These are phyloP conservation scores for Penicillium paneum DNA, from an alignment of 2,329 filamentous ascomycete species.

Conservation along the genomic window DNA sequence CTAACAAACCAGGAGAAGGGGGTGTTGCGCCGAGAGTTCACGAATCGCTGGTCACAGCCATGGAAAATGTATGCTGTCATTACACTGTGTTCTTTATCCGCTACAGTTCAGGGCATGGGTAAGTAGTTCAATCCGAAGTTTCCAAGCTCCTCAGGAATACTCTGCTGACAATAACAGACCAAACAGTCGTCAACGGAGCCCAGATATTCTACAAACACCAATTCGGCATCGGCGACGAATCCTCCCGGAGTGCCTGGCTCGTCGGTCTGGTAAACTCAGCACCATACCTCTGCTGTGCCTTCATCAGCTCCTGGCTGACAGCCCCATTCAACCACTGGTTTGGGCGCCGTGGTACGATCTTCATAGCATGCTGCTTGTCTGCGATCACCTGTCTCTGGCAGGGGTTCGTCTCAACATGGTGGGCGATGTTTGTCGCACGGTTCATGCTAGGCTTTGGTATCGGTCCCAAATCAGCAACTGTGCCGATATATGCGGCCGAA, in stretches of 20 bases:
- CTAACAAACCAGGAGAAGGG: conserved; percentile 58
- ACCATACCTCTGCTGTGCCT: conserved; percentile 61
- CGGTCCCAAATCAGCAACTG: conserved; percentile 70
- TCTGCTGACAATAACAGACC: conserved; percentile 44
- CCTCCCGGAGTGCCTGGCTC: conserved; percentile 56
- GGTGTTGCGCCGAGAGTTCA: conserved; percentile 59
- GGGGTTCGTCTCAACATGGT: conserved; percentile 68
- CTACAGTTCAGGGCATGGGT: conserved; percentile 68
- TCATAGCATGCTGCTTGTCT: conserved; percentile 71
- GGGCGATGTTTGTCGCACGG: conserved; percentile 66
- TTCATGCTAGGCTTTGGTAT: conserved; percentile 75
- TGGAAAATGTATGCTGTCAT: conserved; percentile 64
- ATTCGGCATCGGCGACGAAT: conserved; percentile 56
- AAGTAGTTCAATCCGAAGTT: conserved; percentile 15
- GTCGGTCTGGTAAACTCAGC: conserved; percentile 60
- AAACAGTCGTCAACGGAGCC: conserved; percentile 67
- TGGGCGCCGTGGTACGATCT: conserved; percentile 71
- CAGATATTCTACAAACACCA: conserved; percentile 62
- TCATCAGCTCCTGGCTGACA: conserved; percentile 70
- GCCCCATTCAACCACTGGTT: conserved; percentile 68
- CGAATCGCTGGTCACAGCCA: conserved; percentile 68
- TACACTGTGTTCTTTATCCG: conserved; percentile 63
- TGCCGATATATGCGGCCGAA: conserved; percentile 74
- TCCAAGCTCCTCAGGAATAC: not conserved
- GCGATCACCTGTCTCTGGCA: conserved; percentile 53